Percentiles rank a stretch among this genome's conserved stretches.
Evolutionary conservation across 352 stramenopile species (phyloP).

Genomic region (Pythium scleroteichum): DNA sequence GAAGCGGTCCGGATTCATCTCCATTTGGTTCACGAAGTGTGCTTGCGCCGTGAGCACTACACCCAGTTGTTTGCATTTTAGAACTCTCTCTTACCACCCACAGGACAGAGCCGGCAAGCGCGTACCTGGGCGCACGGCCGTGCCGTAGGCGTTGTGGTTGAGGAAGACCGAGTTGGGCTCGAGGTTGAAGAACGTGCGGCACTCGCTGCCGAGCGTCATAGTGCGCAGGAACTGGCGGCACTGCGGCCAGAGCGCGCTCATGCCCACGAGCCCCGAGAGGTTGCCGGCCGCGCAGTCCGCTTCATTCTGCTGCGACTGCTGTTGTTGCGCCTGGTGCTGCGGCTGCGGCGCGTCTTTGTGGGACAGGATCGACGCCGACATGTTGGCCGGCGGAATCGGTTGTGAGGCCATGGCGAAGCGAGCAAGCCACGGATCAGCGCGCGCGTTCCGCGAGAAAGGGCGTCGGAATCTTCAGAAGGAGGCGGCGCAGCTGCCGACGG

Average conservation of each 20-base stretch:
- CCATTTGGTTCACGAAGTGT: slow-evolving; percentile 88
- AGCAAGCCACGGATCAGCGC: no score
- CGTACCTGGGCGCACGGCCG: slow-evolving; percentile 58
- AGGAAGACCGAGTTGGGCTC: slow-evolving; percentile 79
- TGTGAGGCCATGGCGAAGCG: slow-evolving; percentile 29
- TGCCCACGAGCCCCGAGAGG: slow-evolving; percentile 32
- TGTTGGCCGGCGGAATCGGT: slow-evolving; percentile 19
- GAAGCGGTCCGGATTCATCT: slow-evolving; percentile 86
- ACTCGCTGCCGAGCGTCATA: slow-evolving; percentile 62
- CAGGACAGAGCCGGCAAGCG: neutral
- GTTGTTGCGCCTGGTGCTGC: slow-evolving; percentile 23
- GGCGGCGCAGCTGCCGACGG: no score
- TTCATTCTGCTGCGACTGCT: slow-evolving; percentile 24
- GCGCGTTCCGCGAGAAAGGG: no score
- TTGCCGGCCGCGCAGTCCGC: slow-evolving; percentile 15
- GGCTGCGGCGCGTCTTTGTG: slow-evolving; percentile 15
- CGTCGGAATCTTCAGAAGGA: neutral
- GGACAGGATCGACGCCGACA: slow-evolving; percentile 22
- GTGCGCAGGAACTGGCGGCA: slow-evolving; percentile 63
- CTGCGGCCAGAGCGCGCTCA: slow-evolving; percentile 73
- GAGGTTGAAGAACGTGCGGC: slow-evolving; percentile 76
- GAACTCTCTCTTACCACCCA: no score
- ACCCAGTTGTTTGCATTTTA: neutral
- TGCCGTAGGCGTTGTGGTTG: slow-evolving; percentile 84
- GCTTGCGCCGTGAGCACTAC: slow-evolving; percentile 77